Evolutionary conservation across 1,139 yeast species (phyloP).

Genomic region (Scheffersomyces stambukii): DNA sequence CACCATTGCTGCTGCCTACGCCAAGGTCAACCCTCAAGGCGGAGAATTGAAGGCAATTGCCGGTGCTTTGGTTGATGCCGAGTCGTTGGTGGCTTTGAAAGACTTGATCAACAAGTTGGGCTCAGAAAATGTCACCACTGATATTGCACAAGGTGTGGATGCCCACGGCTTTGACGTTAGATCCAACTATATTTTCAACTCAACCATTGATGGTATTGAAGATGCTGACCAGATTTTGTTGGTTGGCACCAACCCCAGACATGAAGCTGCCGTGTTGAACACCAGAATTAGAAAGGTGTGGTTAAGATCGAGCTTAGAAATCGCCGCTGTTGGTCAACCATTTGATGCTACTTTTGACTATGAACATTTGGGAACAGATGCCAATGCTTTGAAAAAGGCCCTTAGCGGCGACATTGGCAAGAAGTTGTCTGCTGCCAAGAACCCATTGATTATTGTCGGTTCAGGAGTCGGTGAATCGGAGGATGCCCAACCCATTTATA

Average conservation of each 20-base stretch:
- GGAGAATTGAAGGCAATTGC: conserved; percentile 78
- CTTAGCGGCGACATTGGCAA: conserved; percentile 67
- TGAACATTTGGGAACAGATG: conserved; percentile 61
- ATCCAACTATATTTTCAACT: conserved; percentile 77
- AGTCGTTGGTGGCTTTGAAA: conserved; percentile 75
- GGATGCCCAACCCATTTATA: conserved; percentile 62
- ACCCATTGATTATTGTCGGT: conserved; percentile 79
- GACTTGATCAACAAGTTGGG: conserved; percentile 75
- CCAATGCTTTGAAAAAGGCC: conserved; percentile 55
- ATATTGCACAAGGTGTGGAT: conserved; percentile 57
- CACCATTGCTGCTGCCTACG: conserved; percentile 62
- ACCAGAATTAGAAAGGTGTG: conserved; percentile 82
- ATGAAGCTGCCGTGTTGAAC: conserved; percentile 85
- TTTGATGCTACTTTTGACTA: conserved; percentile 75
- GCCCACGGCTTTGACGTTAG: conserved; percentile 73
- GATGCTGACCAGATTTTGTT: conserved; percentile 77
- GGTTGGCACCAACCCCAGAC: conserved; percentile 85
- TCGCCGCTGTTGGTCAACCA: conserved; percentile 70
- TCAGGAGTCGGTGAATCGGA: conserved; percentile 71
- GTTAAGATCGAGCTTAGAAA: conserved; percentile 64
- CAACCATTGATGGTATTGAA: conserved; percentile 76
- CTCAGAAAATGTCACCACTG: conserved; percentile 78
- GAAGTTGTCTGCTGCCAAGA: conserved; percentile 62
- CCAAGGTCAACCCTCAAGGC: conserved; percentile 55
- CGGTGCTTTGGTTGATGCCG: conserved; percentile 82